Base-by-base conservation (phyloP, 371 early-diverging fungal genomes). In the Apophysomyces elegans region DNA sequence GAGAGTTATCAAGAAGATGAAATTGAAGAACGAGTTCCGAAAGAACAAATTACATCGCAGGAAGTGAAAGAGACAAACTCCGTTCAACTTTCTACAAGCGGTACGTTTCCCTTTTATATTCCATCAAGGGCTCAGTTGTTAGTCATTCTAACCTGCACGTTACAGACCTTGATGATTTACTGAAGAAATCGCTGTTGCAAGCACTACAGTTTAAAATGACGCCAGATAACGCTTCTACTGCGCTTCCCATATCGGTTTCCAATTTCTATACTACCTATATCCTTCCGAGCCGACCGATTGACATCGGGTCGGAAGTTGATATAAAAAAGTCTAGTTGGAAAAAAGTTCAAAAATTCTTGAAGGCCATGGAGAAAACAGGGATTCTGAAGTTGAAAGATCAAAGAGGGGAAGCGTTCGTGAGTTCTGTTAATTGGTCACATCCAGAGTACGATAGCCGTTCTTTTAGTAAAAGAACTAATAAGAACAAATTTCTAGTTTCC, bases 281-380 rank as follows among this genome's bases (percentile, higher is more conserved):
- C 58, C 77, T 88, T 26, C 86, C 88, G 0, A 85, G 85, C 63
- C 80, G 88, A 37, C 90, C 91, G 0, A 61, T 62, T 0, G 86
- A 79, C 7, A 67, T 73, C 1, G 84, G 84, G 21, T 58, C 73
- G 0, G 86, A 88, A 45, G 78, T 88, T 0, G 92, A 91, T 60
- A 83, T 91, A 41, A 91, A 91, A 67, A 85, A 84, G 64, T 91
- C 92, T 6, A 85, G 83, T 47, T 89, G 85, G 84, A 91, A 91
- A 69, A 90, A 90, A 68, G 65, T 91, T 26, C 85, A 88, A 66
- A 91, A 90, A 68, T 91, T 91, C 67, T 71, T 90, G 46, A 91
- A 90, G 65, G 79, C 76, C 1, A 86, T 86, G 60, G 92, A 91
- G 57, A 90, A 90, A 70, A 65, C 37, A 16, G 89, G 88, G 3